Evolutionary conservation across 768 basidiomycete species (phyloP).

Genomic region (Punctularia strigosozonata): DNA sequence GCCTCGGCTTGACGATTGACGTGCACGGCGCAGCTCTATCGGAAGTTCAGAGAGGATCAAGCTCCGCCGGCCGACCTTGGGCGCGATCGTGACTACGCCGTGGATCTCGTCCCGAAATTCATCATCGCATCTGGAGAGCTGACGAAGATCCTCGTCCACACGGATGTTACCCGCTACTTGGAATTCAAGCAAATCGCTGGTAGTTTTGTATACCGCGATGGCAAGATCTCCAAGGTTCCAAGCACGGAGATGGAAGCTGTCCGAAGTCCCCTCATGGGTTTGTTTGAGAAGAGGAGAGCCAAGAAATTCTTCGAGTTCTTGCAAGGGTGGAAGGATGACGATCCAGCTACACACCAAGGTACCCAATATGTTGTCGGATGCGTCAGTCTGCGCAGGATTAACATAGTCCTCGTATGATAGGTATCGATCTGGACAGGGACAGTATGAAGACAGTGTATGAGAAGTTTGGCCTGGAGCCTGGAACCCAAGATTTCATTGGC

Average conservation of each 20-base stretch:
- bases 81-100: conserved; percentile 94
- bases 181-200: conserved; percentile 99
- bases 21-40: conserved; percentile 58
- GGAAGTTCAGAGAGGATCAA: conserved; percentile 81
- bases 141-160: conserved; percentile 96
- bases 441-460: conserved; percentile 92
- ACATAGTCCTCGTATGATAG: conserved; percentile 24
- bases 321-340: conserved; percentile 90
- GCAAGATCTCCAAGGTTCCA: conserved; percentile 94
- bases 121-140: conserved; percentile 97
- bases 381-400: conserved; percentile 1
- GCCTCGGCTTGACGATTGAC: too few relatives aligned
- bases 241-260: conserved; percentile 97
- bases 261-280: conserved; percentile 91
- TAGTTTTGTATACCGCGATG: conserved; percentile 94
- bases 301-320: conserved; percentile 99
- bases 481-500: conserved; percentile 98
- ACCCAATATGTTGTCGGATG: conserved; percentile 3
- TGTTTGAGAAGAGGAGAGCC: conserved; percentile 95
- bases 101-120: conserved; percentile 98
- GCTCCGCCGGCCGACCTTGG: conserved; percentile 76
- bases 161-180: conserved; percentile 95
- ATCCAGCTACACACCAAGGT: conserved; percentile 97
- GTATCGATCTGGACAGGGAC: conserved; percentile 79
- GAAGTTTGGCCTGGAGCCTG: conserved; percentile 93